Percentiles rank a stretch among this genome's conserved stretches.
These are phyloP conservation scores for Hymenoscyphus albidus DNA, from an alignment of 2,329 filamentous ascomycete genomes.

Conservation along the genomic window DNA sequence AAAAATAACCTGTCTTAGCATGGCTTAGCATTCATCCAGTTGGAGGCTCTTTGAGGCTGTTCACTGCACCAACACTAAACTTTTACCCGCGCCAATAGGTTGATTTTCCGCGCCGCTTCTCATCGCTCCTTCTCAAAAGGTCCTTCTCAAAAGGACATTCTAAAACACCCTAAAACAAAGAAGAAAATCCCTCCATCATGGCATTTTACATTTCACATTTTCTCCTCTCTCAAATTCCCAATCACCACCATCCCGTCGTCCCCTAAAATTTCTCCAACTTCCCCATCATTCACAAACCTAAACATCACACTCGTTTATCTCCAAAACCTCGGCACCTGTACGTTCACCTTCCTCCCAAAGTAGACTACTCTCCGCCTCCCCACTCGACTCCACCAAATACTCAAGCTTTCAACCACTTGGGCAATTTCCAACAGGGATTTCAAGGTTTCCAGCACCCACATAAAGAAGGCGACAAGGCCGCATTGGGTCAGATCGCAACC, in stretches of 20 bases:
- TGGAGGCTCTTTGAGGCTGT: not conserved
- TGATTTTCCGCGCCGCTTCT: not conserved
- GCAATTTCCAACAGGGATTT: too few relatives aligned
- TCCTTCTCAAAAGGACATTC: not conserved
- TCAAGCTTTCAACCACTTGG: not conserved
- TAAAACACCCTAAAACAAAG: conserved; percentile 4
- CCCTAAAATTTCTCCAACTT: not conserved
- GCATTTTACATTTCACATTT: too few relatives aligned
- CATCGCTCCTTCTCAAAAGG: not conserved
- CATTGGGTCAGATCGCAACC: not conserved
- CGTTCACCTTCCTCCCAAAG: not conserved
- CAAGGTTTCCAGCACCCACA: not conserved
- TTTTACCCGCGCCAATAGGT: not conserved
- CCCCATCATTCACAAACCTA: not conserved
- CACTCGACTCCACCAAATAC: not conserved
- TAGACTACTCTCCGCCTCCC: not conserved
- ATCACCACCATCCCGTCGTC: too few relatives aligned
- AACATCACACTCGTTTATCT: conserved; percentile 1
- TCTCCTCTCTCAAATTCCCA: too few relatives aligned
- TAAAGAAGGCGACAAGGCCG: not conserved
- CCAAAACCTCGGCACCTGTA: not conserved
- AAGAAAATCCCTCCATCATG: not conserved
- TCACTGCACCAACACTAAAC: not conserved
- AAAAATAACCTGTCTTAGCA: too few relatives aligned
- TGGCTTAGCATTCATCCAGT: not conserved